These are phyloP conservation scores for Microbotryum silenes-acaulis DNA, from an alignment of 1,284 basidiomycete species.

Conservation along the genomic window DNA sequence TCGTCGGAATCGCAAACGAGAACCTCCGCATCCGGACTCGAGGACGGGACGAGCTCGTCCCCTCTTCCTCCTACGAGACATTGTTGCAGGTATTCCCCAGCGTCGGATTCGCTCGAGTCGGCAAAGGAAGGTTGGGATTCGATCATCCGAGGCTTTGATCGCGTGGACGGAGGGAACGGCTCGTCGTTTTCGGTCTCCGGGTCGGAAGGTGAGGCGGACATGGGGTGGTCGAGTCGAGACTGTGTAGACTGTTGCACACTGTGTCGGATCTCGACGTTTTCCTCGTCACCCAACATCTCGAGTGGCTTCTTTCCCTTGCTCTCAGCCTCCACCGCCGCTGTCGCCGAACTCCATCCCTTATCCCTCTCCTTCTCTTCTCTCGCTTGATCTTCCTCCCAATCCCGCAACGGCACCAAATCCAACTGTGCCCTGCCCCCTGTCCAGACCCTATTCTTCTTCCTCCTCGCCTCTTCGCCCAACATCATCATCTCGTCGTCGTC, in stretches of 20 bases:
- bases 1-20: slow-evolving; percentile 19
- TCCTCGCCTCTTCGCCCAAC: background rate
- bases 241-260: background rate
- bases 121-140: background rate
- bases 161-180: background rate
- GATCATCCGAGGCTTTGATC: too few relatives aligned
- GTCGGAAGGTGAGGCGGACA: background rate
- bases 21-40: background rate
- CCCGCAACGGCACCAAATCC: background rate
- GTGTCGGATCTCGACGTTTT: background rate
- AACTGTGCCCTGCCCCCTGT: background rate
- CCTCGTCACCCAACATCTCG: background rate
- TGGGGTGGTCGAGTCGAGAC: background rate
- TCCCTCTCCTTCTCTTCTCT: background rate
- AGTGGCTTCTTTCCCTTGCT: background rate
- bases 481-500: slow-evolving; percentile 6
- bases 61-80: background rate
- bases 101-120: background rate
- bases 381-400: background rate
- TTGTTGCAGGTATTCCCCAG: background rate
- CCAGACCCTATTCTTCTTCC: slow-evolving; percentile 2
- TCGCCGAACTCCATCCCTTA: background rate
- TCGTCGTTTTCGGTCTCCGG: background rate
- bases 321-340: background rate
- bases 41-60: background rate